Conservation (phyloP, 371 early-diverging fungal species). For the Cokeromyces recurvatus region DNA sequence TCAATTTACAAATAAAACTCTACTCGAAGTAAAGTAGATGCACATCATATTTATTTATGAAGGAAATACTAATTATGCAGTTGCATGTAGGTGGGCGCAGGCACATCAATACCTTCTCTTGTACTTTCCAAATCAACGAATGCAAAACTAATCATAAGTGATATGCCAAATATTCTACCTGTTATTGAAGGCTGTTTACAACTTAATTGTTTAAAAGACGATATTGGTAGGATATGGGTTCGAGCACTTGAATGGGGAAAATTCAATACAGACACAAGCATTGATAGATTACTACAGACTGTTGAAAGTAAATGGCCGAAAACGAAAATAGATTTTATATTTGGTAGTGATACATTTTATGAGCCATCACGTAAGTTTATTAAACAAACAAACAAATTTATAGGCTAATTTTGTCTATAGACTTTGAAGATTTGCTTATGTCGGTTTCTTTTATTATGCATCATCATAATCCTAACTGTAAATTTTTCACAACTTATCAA, state of each 20-base stretch:
- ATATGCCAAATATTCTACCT: slow-evolving; percentile 35
- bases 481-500: slow-evolving; percentile 52
- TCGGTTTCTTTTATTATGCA: slow-evolving; percentile 44
- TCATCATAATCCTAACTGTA: slow-evolving; percentile 42
- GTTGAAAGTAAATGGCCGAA: slow-evolving; percentile 15
- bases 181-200: slow-evolving; percentile 31
- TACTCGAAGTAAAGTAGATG: slow-evolving; percentile 27
- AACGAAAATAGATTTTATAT: slow-evolving; percentile 38
- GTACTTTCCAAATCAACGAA: slow-evolving; percentile 27
- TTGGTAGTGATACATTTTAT: slow-evolving; percentile 60
- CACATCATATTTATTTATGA: background rate
- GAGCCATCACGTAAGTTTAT: slow-evolving; percentile 42
- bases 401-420: slow-evolving; percentile 14
- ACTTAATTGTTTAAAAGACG: slow-evolving; percentile 20
- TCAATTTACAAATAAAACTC: slow-evolving; percentile 15
- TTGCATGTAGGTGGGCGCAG: slow-evolving; percentile 48
- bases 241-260: slow-evolving; percentile 44
- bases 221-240: slow-evolving; percentile 15
- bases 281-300: slow-evolving; percentile 18
- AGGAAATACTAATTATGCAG: background rate
- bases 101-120: slow-evolving; percentile 51
- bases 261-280: slow-evolving; percentile 21
- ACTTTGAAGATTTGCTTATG: slow-evolving; percentile 51
- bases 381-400: background rate
- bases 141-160: slow-evolving; percentile 26